Percentiles rank a stretch among this genome's conserved stretches.
phyloP scores from a whole-genome alignment of 164 flowering plant genomes.

The Berberis thunbergii region DNA sequence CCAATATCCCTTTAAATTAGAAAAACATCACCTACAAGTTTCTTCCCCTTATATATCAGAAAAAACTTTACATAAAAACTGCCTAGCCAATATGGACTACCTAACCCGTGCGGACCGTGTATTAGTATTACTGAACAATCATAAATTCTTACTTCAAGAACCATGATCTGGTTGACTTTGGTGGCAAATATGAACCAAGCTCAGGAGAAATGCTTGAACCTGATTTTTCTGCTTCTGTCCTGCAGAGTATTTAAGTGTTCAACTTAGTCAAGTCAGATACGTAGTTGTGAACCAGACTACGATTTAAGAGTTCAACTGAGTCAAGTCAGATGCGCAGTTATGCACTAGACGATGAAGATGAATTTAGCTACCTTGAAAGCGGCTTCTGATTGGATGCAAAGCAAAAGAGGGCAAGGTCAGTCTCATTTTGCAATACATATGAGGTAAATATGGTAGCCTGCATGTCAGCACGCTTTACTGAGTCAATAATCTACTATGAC shows the following conservation, averaged over 20 bases:
- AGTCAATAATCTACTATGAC: background rate
- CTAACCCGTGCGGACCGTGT: background rate
- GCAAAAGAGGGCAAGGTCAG: slow-evolving; percentile 46
- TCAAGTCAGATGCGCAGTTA: background rate
- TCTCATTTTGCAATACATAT: slow-evolving; percentile 63
- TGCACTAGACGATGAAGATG: slow-evolving; percentile 4
- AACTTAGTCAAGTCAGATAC: background rate
- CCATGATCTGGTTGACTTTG: slow-evolving; percentile 63
- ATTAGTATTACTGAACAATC: background rate
- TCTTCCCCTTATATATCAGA: too few species aligned
- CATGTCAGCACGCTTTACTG: slow-evolving; percentile 4
- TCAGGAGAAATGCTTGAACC: slow-evolving; percentile 46
- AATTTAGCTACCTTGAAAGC: slow-evolving; percentile 41
- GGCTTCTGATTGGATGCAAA: slow-evolving; percentile 40
- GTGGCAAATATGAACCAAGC: slow-evolving; percentile 55
- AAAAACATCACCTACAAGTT: too few species aligned
- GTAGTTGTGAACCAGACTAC: slow-evolving; percentile 1
- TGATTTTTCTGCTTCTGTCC: slow-evolving; percentile 40
- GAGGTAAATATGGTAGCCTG: slow-evolving; percentile 75
- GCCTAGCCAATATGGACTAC: too few species aligned
- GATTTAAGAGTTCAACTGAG: background rate
- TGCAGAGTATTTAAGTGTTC: slow-evolving; percentile 21
- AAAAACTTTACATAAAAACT: too few species aligned
- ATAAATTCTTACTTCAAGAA: slow-evolving; percentile 55
- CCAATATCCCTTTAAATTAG: too few species aligned